Base-by-base conservation (phyloP, 192 early-diverging fungal genomes). In the Phlyctochytrium planicorne region DNA sequence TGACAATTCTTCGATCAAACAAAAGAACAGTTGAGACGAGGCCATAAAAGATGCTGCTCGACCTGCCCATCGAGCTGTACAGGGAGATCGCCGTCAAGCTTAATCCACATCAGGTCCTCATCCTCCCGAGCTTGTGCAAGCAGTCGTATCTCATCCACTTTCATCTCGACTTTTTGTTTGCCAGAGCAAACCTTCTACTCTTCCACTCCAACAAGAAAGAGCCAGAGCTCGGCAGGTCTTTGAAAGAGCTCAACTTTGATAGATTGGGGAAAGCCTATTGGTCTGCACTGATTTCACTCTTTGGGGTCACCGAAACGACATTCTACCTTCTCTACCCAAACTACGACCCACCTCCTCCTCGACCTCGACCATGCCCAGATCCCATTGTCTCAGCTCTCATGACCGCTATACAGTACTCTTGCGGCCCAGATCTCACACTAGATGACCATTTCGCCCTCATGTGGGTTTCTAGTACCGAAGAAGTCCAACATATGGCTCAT, bases 361-460 rank as follows among this genome's bases (percentile, higher is more conserved):
- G 55, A 57, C 55, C 55, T 10, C 55, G 55, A 6, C 55, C 55
- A 10, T 25, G 10, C 55, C 55, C 55, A 4, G 55, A 57, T 27
- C 55, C 55, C 55, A 10, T 57, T 27, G 27, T 57, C 55, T 10
- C 25, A 4, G 10, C 55, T 27, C 55, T 57, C 27, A 10, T 29
- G 12, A 14, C 16, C 16, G 10, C 55, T 25, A 4, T 57, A 6
- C 10, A 10, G 14, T 27, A 25, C 55, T 27, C 6, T 27, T 20
- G 10, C 40, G 12, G 12, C 10, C 20, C 27, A 6, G 55, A 57
- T 25, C 55, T 57, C 55, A 57, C 55, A 12, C 55, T 57, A 12
- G 55, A 57, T 27, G 55, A 57, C 6, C 55, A 57, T 29, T 57
- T 57, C 27, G 27, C 20, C 55, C 55, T 57, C 20, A 57, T 57